Conservation (phyloP, 345 rosid species). For the Raphanus sativus region DNA sequence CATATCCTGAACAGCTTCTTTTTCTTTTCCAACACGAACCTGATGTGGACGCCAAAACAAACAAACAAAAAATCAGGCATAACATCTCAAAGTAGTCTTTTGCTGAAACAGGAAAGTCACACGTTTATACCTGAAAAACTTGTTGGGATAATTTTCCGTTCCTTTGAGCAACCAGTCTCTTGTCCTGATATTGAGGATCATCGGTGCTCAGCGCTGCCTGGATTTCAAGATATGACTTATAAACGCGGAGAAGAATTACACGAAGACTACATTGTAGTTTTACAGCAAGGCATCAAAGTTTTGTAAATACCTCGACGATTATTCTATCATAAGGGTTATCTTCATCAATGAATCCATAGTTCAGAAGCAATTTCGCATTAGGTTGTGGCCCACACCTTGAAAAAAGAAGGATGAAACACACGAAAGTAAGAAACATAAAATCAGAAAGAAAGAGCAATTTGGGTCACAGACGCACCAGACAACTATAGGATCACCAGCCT, state of each 20-base stretch:
- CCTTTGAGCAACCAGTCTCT: slow-evolving; percentile 96
- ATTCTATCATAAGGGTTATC: slow-evolving; percentile 83
- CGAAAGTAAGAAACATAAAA: slow-evolving; percentile 11
- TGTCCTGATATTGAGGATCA: slow-evolving; percentile 97
- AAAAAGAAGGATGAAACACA: slow-evolving; percentile 16
- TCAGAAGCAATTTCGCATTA: slow-evolving; percentile 85
- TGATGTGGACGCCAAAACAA: slow-evolving; percentile 30
- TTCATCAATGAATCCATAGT: slow-evolving; percentile 93
- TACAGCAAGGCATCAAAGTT: not conserved
- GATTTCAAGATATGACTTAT: slow-evolving; percentile 22
- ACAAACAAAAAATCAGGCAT: slow-evolving; percentile 16
- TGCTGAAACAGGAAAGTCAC: not conserved
- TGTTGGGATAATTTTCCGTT: slow-evolving; percentile 81
- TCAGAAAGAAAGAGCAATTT: slow-evolving; percentile 23
- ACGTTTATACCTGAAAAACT: slow-evolving; percentile 57
- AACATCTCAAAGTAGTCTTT: slow-evolving; percentile 16
- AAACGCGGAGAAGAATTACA: not conserved
- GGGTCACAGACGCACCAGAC: slow-evolving; percentile 63
- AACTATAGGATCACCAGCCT: slow-evolving; percentile 85
- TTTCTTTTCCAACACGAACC: slow-evolving; percentile 86
- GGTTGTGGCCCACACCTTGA: slow-evolving; percentile 99
- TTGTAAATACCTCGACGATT: slow-evolving; percentile 59
- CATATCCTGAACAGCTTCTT: slow-evolving; percentile 79
- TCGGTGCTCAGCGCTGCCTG: slow-evolving; percentile 92
- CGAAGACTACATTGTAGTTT: slow-evolving; percentile 1